phyloP scores from a whole-genome alignment of 140 eudicot species.

The Bidens hawaiensis region DNA sequence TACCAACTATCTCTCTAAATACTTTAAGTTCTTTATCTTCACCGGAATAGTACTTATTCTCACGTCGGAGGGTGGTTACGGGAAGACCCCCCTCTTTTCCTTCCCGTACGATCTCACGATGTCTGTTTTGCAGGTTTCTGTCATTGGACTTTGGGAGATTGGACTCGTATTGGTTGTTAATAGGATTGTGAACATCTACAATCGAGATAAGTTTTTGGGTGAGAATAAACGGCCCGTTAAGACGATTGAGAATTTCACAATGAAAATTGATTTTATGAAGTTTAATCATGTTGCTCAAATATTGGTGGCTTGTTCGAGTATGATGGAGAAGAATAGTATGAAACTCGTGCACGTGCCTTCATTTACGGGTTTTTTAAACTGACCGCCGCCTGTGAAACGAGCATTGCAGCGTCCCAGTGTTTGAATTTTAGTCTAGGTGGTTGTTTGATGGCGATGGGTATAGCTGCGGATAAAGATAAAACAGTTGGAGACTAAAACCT shows the following conservation, averaged over 20 bases:
- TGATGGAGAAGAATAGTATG: constrained; percentile 15
- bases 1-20: no score
- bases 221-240: constrained; percentile 2
- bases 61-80: no score
- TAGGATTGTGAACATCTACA: constrained; percentile 7
- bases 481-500: no score
- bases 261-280: constrained; percentile 7
- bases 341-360: constrained; percentile 3
- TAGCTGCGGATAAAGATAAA: no score
- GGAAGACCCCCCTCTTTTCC: no score
- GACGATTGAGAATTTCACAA: constrained; percentile 1
- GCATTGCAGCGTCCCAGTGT: constrained; percentile 3
- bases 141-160: no score
- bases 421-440: constrained; percentile 9
- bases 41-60: no score
- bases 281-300: not conserved
- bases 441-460: constrained; percentile 9
- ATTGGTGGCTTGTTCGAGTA: not conserved
- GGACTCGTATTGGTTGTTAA: no score
- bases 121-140: no score
- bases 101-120: no score
- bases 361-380: not conserved
- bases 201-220: constrained; percentile 7
- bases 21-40: no score
- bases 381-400: constrained; percentile 6